Conservation (phyloP, 139 green algal genomes). For the Pleodorina starrii region DNA sequence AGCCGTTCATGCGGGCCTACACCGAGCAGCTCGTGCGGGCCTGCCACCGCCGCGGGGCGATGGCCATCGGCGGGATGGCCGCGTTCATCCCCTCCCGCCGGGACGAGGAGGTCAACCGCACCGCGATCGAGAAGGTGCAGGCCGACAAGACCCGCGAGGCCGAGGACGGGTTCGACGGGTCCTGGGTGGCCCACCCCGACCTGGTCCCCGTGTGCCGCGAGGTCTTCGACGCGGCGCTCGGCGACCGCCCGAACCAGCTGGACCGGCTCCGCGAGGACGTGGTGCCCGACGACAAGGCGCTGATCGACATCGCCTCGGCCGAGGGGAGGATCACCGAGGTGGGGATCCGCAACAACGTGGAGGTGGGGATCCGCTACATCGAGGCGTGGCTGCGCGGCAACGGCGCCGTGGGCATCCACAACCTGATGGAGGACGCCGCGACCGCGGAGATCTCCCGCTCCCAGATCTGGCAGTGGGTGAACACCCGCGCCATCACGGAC, state of each 20-base stretch:
- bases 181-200: constrained; percentile 88
- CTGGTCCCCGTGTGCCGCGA: constrained; percentile 78
- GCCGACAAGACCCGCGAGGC: constrained; percentile 93
- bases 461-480: constrained; percentile 91
- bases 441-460: constrained; percentile 88
- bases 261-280: constrained; percentile 79
- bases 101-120: constrained; percentile 85
- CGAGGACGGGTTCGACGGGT: constrained; percentile 87
- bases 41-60: constrained; percentile 87
- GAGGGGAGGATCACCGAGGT: constrained; percentile 73
- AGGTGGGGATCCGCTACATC: constrained; percentile 88
- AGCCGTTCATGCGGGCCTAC: constrained; percentile 90
- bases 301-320: constrained; percentile 64
- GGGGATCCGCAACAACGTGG: constrained; percentile 79
- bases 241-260: constrained; percentile 90
- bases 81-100: constrained; percentile 84
- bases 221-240: too few relatives aligned
- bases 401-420: constrained; percentile 91
- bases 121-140: constrained; percentile 77
- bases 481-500: constrained; percentile 72
- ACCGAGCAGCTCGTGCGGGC: constrained; percentile 91
- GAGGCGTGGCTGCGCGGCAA: constrained; percentile 89
- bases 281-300: constrained; percentile 62
- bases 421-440: constrained; percentile 95
- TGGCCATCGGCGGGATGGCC: constrained; percentile 94